phyloP scores from a whole-genome alignment of 352 stramenopile species.

The Phytopythium delawarense region DNA sequence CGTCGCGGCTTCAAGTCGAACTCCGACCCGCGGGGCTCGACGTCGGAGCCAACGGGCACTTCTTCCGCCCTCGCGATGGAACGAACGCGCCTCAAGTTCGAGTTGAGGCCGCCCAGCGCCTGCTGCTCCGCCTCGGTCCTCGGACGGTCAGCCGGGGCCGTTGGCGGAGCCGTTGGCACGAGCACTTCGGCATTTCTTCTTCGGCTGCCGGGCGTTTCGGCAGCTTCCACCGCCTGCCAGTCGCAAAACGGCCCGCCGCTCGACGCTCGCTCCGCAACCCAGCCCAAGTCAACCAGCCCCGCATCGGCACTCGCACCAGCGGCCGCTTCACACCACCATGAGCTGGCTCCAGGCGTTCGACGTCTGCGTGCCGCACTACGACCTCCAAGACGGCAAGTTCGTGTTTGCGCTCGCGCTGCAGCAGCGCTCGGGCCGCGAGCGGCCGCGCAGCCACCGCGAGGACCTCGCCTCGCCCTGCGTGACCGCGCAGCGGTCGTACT shows the following conservation, averaged over 20 bases:
- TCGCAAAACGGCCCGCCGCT: neutral
- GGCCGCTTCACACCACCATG: constrained; percentile 16
- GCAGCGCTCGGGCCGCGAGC: constrained; percentile 13
- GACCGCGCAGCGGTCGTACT: constrained; percentile 45
- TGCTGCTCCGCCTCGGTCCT: neutral
- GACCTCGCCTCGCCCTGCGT: constrained; percentile 9
- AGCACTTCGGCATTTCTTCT: constrained; percentile 5
- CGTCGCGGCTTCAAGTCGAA: neutral
- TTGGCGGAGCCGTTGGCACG: neutral
- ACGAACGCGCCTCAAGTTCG: neutral
- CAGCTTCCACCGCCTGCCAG: neutral
- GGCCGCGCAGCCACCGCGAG: constrained; percentile 12
- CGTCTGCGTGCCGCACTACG: constrained; percentile 37
- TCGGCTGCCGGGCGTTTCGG: neutral
- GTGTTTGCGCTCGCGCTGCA: constrained; percentile 45
- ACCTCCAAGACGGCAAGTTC: constrained; percentile 36
- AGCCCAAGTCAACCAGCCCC: neutral
- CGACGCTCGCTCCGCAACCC: neutral
- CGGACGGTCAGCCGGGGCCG: neutral
- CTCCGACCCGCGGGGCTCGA: neutral
- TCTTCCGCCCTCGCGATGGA: neutral
- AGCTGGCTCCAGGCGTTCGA: constrained; percentile 57
- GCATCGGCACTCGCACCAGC: neutral
- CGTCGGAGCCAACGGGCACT: neutral
- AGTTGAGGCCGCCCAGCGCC: neutral